Evolutionary conservation across 2,329 filamentous ascomycete species (phyloP).

Genomic region (Claviceps quebecensis): DNA sequence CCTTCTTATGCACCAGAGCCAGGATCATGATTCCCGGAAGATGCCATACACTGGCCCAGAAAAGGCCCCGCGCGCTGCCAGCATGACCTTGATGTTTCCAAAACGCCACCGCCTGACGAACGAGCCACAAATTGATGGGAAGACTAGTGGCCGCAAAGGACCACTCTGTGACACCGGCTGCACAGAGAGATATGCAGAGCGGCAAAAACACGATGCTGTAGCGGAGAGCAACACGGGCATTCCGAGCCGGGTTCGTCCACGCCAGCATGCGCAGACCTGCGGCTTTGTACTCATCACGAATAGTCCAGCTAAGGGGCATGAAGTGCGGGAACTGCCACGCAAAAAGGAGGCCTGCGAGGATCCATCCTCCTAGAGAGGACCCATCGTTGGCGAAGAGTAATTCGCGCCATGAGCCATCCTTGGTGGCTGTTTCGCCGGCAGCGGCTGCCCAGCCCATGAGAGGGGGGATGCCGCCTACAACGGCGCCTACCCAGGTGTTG

Average conservation of each 20-base stretch:
- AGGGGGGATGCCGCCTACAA: slow-evolving; percentile 87
- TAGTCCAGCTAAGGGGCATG: slow-evolving; percentile 81
- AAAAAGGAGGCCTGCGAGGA: slow-evolving; percentile 71
- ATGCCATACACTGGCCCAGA: slow-evolving; percentile 98
- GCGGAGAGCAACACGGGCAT: slow-evolving; percentile 72
- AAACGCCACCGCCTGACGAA: slow-evolving; percentile 65
- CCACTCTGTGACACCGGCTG: slow-evolving; percentile 69
- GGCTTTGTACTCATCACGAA: slow-evolving; percentile 74
- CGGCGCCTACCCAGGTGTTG: slow-evolving; percentile 90
- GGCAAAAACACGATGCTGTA: slow-evolving; percentile 81
- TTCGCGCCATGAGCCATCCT: slow-evolving; percentile 62
- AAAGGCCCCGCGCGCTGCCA: slow-evolving; percentile 70
- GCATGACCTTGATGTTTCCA: slow-evolving; percentile 65
- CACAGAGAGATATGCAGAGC: slow-evolving; percentile 68
- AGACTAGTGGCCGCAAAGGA: slow-evolving; percentile 70
- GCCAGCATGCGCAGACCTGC: slow-evolving; percentile 60
- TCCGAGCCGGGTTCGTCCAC: slow-evolving; percentile 77
- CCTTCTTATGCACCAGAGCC: slow-evolving; percentile 86
- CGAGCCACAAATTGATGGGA: slow-evolving; percentile 76
- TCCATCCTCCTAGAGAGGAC: slow-evolving; percentile 66
- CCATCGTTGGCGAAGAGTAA: slow-evolving; percentile 53
- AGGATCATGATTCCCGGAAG: slow-evolving; percentile 79
- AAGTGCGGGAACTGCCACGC: slow-evolving; percentile 99
- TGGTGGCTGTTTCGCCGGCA: slow-evolving; percentile 71
- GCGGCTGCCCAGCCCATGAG: slow-evolving; percentile 98